Evolutionary conservation across 2,329 filamentous ascomycete genomes (phyloP), one percentile per base, ranked within the genome.

Genomic region (Nigrograna mackinnonii): DNA sequence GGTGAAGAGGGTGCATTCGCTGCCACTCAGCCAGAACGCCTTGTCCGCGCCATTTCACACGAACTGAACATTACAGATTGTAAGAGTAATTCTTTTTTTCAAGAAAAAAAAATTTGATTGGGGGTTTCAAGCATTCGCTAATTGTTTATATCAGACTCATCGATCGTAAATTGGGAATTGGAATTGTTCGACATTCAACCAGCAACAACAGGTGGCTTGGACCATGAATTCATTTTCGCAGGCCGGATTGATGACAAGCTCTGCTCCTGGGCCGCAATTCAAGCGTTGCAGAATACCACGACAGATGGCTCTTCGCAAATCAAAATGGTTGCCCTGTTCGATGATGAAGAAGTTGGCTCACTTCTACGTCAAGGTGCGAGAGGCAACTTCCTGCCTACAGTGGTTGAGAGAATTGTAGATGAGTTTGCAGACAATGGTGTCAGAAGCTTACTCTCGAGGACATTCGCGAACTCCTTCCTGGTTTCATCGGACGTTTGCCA

Each of bases 191-290:
- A 97, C 70, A 82, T 83, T 4, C 91, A 96, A 66, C 89, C 91
- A 6, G 91, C 91, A 1, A 84, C 86, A 30, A 80, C 90, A 14
- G 86, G 89, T 52, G 94, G 94, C 11, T 70, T 99, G 43, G 89
- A 95, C 58, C 89, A 87, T 66, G 92, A 97, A 58, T 86, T 99
- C 67, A 95, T 99, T 70, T 96, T 92, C 52, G 92, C 89, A 6
- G 91, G 92, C 44, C 87, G 94, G 40, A 94, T 97, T 54, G 94
- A 99, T 66, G 94, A 99, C 74, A 97, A 96, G 76, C 85, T 99
- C 35, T 97, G 94, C 78, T 95, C 89, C 22, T 97, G 90, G 85
- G 84, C 91, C 6, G 92, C 94, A 6, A 79, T 96, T 39, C 85
- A 91, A 68, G 91, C 84, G 3, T 83, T 99, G 0, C 77, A 96